These are phyloP conservation scores for Abrus pulchellus DNA, from an alignment of 306 rosid genomes.

Conservation along the genomic window DNA sequence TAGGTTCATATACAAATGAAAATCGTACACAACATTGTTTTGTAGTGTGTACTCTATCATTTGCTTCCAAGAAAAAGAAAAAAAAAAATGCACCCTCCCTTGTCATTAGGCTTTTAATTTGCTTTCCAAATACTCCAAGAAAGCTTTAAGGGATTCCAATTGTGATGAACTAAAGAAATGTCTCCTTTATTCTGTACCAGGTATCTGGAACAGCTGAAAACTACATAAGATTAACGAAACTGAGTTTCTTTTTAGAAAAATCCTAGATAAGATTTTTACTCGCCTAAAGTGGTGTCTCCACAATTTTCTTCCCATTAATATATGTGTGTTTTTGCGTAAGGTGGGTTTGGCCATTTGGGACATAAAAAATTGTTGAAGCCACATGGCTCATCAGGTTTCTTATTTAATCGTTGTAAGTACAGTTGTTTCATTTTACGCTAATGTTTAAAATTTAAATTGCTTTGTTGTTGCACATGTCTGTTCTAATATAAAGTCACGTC, in stretches of 20 bases:
- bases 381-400: conserved; percentile 67
- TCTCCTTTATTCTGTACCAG: conserved; percentile 46
- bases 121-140: conserved; percentile 10
- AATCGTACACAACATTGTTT: conserved; percentile 36
- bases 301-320: conserved; percentile 36
- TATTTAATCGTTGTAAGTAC: conserved; percentile 48
- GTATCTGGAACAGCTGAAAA: conserved; percentile 62
- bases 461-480: conserved; percentile 49
- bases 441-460: conserved; percentile 40
- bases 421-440: conserved; percentile 50
- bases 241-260: conserved; percentile 5
- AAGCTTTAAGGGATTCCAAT: conserved; percentile 58
- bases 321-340: conserved; percentile 45
- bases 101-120: conserved; percentile 56
- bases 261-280: conserved; percentile 34
- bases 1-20: conserved; percentile 43
- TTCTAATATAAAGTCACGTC: conserved; percentile 38
- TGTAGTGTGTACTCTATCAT: conserved; percentile 16
- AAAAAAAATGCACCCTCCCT: conserved; percentile 42
- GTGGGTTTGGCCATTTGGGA: conserved; percentile 30
- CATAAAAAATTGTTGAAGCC: conserved; percentile 49
- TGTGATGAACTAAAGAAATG: conserved; percentile 49
- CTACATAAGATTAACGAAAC: conserved; percentile 39
- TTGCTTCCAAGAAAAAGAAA: conserved; percentile 24
- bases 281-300: conserved; percentile 48